A percentile compares a stretch with the other conserved stretches of the same genome.
These are phyloP conservation scores for Cytospora paraplurivora DNA, from an alignment of 2,329 filamentous ascomycete genomes.

Conservation along the genomic window DNA sequence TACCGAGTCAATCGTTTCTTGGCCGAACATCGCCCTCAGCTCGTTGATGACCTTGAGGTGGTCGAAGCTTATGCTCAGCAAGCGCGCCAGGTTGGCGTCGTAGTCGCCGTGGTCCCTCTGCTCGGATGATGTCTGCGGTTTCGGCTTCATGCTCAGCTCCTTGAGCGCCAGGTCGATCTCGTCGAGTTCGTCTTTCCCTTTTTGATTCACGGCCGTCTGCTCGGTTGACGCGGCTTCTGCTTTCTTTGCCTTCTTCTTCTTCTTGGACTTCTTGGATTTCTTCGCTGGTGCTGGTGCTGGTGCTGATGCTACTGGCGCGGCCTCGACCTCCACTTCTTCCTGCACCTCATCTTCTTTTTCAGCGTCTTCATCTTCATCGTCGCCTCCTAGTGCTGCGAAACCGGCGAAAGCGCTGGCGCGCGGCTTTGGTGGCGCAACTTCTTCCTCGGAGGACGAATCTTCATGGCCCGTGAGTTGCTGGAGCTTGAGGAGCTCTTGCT, in stretches of 20 bases:
- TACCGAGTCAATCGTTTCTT: conserved; percentile 58
- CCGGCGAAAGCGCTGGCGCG: conserved; percentile 51
- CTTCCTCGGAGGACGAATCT: conserved; percentile 34
- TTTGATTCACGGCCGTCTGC: conserved; percentile 25
- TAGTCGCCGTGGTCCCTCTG: conserved; percentile 29
- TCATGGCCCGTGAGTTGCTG: conserved; percentile 28
- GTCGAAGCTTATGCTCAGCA: conserved; percentile 60
- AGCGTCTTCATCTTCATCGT: conserved; percentile 40
- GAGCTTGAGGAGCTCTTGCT: conserved; percentile 46
- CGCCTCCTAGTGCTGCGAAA: conserved; percentile 53
- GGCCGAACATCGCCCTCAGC: conserved; percentile 69
- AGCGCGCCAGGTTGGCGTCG: conserved; percentile 32
- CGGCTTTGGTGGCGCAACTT: conserved; percentile 41
- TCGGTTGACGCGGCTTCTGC: conserved; percentile 36
- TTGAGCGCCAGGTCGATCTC: conserved; percentile 59
- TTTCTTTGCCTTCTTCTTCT: conserved; percentile 42
- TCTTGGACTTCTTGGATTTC: conserved; percentile 43
- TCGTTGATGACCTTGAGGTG: conserved; percentile 87
- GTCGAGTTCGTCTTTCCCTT: conserved; percentile 42
- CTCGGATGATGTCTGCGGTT: conserved; percentile 25
- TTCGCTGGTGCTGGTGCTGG: conserved; percentile 36
- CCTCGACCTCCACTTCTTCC: conserved; percentile 24
- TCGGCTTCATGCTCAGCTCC: conserved; percentile 46
- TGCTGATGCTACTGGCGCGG: conserved; percentile 31
- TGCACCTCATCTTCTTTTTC: conserved; percentile 25